Base-by-base conservation (phyloP, 1,284 basidiomycete species). In the Tilletiaria anomala region DNA sequence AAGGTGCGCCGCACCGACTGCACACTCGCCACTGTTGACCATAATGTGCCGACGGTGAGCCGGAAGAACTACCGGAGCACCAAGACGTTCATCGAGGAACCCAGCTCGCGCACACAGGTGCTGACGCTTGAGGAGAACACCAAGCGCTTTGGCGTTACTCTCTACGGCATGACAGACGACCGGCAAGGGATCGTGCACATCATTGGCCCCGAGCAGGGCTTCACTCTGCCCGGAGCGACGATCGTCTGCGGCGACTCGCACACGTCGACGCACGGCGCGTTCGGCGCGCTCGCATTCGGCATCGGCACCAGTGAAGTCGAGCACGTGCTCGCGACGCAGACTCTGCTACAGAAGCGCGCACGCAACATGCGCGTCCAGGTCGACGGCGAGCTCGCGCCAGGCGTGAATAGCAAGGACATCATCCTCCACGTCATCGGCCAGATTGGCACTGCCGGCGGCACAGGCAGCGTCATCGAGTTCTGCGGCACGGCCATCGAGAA, bases 221-320 rank as follows among this genome's bases (percentile, higher is more conserved):
- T 65, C 44, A 65, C 62, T 15, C 51, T 63, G 16, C 62, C 62
- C 22, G 61, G 61, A 22, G 44, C 58, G 11, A 63, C 61, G 19
- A 59, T 65, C 29, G 62, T 65, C 17, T 65, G 62, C 31, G 62
- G 62, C 44, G 62, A 65, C 50, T 61, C 58, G 31, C 62, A 65
- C 53, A 65, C 62, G 22, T 60, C 57, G 11, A 65, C 62, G 4
- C 62, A 65, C 48, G 62, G 62, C 35, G 62, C 62, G 11, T 64
- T 65, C 43, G 62, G 62, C 34, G 57, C 61, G 18, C 53, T 65
- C 20, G 62, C 62, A 15, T 65, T 65, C 40, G 62, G 62, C 40
- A 65, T 65, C 41, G 62, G 62, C 29, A 65, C 62, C 31, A 58
- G 54, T 21, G 62, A 65, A 44, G 62, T 65, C 32, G 62, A 65